Conservation (phyloP, 2,329 filamentous ascomycete species). For the Botrytis elliptica region DNA sequence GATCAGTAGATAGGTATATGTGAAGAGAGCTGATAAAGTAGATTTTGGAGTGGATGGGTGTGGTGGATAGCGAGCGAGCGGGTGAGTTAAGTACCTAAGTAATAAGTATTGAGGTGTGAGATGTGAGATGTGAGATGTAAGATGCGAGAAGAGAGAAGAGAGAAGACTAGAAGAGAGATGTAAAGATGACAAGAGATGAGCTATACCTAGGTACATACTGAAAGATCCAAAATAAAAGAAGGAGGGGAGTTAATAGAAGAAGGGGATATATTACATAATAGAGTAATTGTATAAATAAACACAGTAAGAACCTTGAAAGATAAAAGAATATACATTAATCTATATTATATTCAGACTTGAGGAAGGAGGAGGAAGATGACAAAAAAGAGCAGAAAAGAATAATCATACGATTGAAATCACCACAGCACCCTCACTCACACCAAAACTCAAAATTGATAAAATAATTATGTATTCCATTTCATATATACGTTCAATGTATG, state of each 20-base stretch:
- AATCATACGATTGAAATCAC: background rate
- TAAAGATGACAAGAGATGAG: background rate
- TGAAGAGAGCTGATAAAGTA: too few relatives aligned
- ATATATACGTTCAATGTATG: background rate
- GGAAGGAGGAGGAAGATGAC: background rate
- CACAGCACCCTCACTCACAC: background rate
- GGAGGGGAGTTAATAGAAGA: background rate
- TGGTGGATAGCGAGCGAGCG: background rate
- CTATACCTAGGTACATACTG: too few relatives aligned
- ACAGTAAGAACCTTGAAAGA: background rate
- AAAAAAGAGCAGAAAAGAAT: background rate
- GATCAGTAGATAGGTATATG: too few relatives aligned
- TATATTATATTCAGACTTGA: background rate
- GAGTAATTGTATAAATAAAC: background rate
- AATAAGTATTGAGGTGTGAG: too few relatives aligned
- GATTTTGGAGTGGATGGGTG: background rate
- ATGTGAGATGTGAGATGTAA: too few relatives aligned
- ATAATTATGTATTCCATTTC: background rate
- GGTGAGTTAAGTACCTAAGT: too few relatives aligned
- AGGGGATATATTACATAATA: background rate
- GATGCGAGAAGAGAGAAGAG: too few relatives aligned
- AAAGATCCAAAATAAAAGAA: too few relatives aligned
- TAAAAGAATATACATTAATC: background rate
- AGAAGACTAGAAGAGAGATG: too few relatives aligned
- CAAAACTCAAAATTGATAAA: background rate